phyloP scores from a whole-genome alignment of 1,139 yeast species.

The Scheffersomyces lignicola region DNA sequence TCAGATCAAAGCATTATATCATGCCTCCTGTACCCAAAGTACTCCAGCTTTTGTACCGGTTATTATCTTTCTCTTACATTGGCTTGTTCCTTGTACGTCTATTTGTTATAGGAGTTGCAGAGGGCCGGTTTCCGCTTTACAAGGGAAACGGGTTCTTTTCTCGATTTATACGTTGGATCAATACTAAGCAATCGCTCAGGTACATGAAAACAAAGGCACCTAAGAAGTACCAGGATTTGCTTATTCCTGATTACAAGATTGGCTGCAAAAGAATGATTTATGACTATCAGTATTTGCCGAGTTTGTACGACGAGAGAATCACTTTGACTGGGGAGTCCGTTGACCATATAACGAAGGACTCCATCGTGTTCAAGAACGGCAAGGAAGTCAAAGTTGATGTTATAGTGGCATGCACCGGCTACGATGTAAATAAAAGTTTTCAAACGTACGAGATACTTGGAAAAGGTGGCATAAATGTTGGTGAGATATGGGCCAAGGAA shows the following conservation, averaged over 20 bases:
- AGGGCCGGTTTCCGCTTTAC: slow-evolving; percentile 36
- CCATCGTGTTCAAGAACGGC: slow-evolving; percentile 33
- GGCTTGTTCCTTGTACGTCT: slow-evolving; percentile 30
- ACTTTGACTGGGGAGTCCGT: slow-evolving; percentile 26
- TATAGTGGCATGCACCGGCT: slow-evolving; percentile 48
- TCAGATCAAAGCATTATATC: slow-evolving; percentile 39
- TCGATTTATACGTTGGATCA: slow-evolving; percentile 26
- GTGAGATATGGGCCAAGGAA: slow-evolving; percentile 26
- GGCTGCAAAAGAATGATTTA: slow-evolving; percentile 47
- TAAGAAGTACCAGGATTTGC: slow-evolving; percentile 27
- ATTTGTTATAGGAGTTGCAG: slow-evolving; percentile 31
- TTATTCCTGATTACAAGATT: slow-evolving; percentile 41
- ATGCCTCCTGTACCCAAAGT: slow-evolving; percentile 38
- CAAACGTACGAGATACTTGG: slow-evolving; percentile 26
- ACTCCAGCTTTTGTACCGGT: slow-evolving; percentile 22
- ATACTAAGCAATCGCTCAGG: slow-evolving; percentile 17
- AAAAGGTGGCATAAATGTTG: slow-evolving; percentile 22
- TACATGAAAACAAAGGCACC: slow-evolving; percentile 39
- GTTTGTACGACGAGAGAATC: slow-evolving; percentile 32
- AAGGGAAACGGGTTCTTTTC: slow-evolving; percentile 31
- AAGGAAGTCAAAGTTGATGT: slow-evolving; percentile 36
- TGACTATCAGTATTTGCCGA: slow-evolving; percentile 37
- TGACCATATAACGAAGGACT: slow-evolving; percentile 26
- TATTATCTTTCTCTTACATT: slow-evolving; percentile 24
- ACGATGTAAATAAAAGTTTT: slow-evolving; percentile 24